These are phyloP conservation scores for Hyphopichia pseudoburtonii DNA, from an alignment of 1,139 yeast species.

Conservation along the genomic window DNA sequence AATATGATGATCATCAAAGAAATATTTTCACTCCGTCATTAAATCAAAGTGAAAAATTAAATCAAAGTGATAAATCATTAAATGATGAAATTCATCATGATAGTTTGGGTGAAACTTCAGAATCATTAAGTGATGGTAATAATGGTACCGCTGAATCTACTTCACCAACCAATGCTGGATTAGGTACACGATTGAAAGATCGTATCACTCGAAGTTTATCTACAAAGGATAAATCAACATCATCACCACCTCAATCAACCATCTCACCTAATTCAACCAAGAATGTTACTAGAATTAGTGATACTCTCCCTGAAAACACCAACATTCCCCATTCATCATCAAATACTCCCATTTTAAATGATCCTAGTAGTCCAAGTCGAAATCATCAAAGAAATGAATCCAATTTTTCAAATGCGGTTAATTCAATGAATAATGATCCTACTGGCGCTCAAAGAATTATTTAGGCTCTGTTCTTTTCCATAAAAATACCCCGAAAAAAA, in stretches of 20 bases:
- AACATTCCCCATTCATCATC: slow-evolving; percentile 9
- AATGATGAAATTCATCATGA: too few relatives aligned
- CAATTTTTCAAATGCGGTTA: slow-evolving; percentile 22
- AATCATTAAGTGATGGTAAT: slow-evolving; percentile 5
- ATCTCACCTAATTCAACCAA: slow-evolving; percentile 3
- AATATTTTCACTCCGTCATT: slow-evolving; percentile 28
- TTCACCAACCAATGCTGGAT: slow-evolving; percentile 2
- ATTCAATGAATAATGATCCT: slow-evolving; percentile 24
- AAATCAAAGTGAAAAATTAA: slow-evolving; percentile 16
- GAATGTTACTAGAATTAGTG: slow-evolving; percentile 35
- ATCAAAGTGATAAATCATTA: slow-evolving; percentile 10
- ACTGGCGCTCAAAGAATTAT: slow-evolving; percentile 21
- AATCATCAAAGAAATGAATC: slow-evolving; percentile 31
- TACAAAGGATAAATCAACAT: slow-evolving; percentile 11
- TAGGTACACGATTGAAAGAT: slow-evolving; percentile 22
- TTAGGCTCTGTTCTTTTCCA: too few relatives aligned
- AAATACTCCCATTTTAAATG: slow-evolving; percentile 15
- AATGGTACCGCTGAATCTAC: neutral
- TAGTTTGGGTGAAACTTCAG: slow-evolving; percentile 4
- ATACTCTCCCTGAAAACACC: slow-evolving; percentile 21
- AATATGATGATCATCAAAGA: neutral
- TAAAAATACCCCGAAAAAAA: too few relatives aligned
- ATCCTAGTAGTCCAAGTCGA: slow-evolving; percentile 7
- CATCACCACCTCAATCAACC: neutral
- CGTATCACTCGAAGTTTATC: slow-evolving; percentile 24